phyloP scores from a whole-genome alignment of 768 basidiomycete species.

The Pulveroboletus ravenelii region DNA sequence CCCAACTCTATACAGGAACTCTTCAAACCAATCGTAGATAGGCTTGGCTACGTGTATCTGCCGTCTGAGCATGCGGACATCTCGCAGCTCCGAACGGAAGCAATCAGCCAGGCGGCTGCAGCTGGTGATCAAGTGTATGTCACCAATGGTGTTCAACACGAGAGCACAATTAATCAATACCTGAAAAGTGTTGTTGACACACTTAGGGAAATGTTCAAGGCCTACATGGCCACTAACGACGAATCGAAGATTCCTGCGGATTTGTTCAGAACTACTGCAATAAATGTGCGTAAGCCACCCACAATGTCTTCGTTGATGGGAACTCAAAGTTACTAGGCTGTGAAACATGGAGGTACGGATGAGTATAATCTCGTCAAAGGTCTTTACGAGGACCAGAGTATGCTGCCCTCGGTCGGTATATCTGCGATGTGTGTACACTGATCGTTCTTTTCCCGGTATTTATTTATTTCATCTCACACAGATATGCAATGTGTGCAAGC shows the following conservation, averaged over 20 bases:
- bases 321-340: constrained; percentile 42
- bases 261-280: constrained; percentile 55
- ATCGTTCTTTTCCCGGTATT: neutral
- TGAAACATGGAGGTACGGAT: constrained; percentile 63
- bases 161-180: neutral
- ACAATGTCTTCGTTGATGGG: neutral
- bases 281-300: constrained; percentile 37
- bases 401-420: constrained; percentile 61
- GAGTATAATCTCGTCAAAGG: constrained; percentile 73
- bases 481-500: constrained; percentile 61
- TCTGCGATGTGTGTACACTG: constrained; percentile 56
- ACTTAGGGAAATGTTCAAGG: constrained; percentile 63
- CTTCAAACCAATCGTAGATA: constrained; percentile 71
- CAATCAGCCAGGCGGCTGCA: constrained; percentile 53
- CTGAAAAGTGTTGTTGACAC: constrained; percentile 64
- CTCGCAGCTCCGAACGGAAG: constrained; percentile 68
- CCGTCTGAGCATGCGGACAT: constrained; percentile 62
- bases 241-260: constrained; percentile 78
- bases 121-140: constrained; percentile 41
- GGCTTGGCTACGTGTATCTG: constrained; percentile 73
- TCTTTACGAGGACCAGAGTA: constrained; percentile 67
- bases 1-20: constrained; percentile 39
- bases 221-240: constrained; percentile 68
- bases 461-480: constrained; percentile 22
- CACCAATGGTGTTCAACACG: neutral